A percentile compares a stretch with the other conserved stretches of the same genome.
Evolutionary conservation across 2,329 filamentous ascomycete species (phyloP).

Genomic region (Trichothecium sympodiale): DNA sequence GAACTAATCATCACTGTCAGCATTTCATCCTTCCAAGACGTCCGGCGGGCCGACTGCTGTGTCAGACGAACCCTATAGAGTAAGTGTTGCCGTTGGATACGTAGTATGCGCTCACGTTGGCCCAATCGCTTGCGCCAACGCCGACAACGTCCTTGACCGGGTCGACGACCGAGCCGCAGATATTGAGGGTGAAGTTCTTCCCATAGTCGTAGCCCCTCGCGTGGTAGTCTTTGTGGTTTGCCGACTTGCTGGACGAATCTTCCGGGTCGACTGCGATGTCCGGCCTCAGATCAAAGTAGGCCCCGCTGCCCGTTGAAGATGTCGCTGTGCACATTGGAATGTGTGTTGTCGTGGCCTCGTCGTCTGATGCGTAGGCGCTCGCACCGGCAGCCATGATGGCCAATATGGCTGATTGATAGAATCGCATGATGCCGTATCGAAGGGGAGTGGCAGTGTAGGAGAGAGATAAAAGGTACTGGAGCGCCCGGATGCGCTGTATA

Average conservation of each 20-base stretch:
- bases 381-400: conserved; percentile 23
- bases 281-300: conserved; percentile 48
- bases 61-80: conserved; percentile 58
- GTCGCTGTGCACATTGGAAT: conserved; percentile 42
- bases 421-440: conserved; percentile 12
- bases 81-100: conserved; percentile 52
- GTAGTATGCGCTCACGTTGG: conserved; percentile 73
- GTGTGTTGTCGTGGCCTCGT: conserved; percentile 27
- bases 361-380: conserved; percentile 18
- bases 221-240: conserved; percentile 41
- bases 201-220: conserved; percentile 67
- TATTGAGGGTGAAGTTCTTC: conserved; percentile 74
- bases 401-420: conserved; percentile 14
- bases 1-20: conserved; percentile 13
- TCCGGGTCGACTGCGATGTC: conserved; percentile 35
- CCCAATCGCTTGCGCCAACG: conserved; percentile 49
- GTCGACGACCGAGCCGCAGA: conserved; percentile 67
- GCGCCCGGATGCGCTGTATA: too few species aligned
- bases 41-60: too few species aligned
- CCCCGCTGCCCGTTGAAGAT: conserved; percentile 41
- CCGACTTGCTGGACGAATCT: conserved; percentile 27
- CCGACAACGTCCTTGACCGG: conserved; percentile 51
- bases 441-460: not conserved
- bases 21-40: conserved; percentile 3
- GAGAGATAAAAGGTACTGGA: too few species aligned